phyloP scores from a whole-genome alignment of 495 filamentous ascomycete species.

The Tuber microsphaerosporum region DNA sequence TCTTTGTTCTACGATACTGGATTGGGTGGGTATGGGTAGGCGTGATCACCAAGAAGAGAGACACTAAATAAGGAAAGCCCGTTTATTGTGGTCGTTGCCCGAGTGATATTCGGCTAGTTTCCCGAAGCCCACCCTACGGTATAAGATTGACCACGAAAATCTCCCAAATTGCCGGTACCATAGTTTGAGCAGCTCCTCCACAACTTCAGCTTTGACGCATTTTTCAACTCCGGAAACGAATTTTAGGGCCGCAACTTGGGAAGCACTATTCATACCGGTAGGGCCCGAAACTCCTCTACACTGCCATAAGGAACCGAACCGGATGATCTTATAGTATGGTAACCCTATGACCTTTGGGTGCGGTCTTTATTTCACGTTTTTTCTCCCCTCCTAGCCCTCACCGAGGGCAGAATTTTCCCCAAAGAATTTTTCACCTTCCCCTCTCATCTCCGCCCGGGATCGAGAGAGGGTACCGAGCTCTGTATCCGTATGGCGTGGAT shows the following conservation, averaged over 20 bases:
- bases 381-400: background rate
- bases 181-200: background rate
- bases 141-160: background rate
- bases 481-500: conserved; percentile 10
- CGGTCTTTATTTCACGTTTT: background rate
- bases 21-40: background rate
- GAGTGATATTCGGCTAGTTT: conserved; percentile 2
- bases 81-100: background rate
- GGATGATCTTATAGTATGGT: background rate
- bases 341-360: background rate
- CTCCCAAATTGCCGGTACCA: background rate
- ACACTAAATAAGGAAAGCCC: background rate
- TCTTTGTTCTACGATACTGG: background rate
- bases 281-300: background rate
- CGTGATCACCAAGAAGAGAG: background rate
- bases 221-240: conserved; percentile 2
- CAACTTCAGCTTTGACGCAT: conserved; percentile 2
- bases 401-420: conserved; percentile 20
- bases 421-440: conserved; percentile 16
- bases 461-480: conserved; percentile 12
- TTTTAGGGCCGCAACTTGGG: background rate
- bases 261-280: background rate
- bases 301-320: background rate
- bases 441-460: conserved; percentile 24
- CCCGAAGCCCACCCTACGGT: background rate